Evolutionary conservation across 2,329 filamentous ascomycete genomes (phyloP), one percentile per base, ranked within the genome.

Genomic region (Botrytis byssoidea): DNA sequence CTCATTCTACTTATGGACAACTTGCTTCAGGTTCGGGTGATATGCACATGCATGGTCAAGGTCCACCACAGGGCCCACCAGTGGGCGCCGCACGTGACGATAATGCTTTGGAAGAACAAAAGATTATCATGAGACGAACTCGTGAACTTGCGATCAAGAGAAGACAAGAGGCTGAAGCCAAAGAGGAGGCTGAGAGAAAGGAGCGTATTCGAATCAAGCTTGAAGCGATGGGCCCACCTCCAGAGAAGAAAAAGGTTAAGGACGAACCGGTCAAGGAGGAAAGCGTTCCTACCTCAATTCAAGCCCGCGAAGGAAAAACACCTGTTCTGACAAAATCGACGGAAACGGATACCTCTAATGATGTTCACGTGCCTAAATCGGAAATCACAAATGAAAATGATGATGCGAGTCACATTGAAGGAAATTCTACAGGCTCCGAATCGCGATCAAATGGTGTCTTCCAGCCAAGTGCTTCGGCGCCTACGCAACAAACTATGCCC

Each of bases 181-280:
- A 86, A n/a, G 91, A 93, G 78, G 91, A 93, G 79, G 91, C 89
- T n/a, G 92, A 88, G 29, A 88, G 86, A 74, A 87, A 88, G 78
- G 91, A 93, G 79, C 88, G 92, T 37, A 90, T 95, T 75, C 88
- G 90, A 66, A 87, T 91, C 80, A 94, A 93, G 81, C 83, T 95
- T 65, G 91, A 91, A 77, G 89, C 89, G 14, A 83, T 95, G 80
- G 92, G 91, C 0, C 89, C 90, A 25, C 85, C 88, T 4, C 89
- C 89, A 4, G 89, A 91, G 77, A 86, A 86, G 74, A 88, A 88
- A 79, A 87, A 85, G 69, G 83, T 84, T 7, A 89, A 88, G 79
- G 89, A 88, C 78, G 85, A 80, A 40, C 74, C 86, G 16, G 80
- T 83, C 9, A 84, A 85, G 44, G 87, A 89, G 57, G 83, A 84